Evolutionary conservation across 192 early-diverging fungal genomes (phyloP).

Genomic region (Backusella tarrabulga): DNA sequence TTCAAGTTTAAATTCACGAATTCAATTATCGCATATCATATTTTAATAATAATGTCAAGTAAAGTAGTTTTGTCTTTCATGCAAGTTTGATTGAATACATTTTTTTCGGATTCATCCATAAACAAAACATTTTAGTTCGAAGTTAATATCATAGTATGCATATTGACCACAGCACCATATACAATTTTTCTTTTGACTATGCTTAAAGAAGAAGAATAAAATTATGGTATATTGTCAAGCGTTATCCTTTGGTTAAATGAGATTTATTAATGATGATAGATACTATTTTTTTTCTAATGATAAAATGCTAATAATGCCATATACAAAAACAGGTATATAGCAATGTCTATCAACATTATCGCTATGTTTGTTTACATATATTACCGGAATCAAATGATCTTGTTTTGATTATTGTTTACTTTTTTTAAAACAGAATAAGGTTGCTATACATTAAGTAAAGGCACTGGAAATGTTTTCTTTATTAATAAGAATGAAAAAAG

Average conservation of each 20-base stretch:
- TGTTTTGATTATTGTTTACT: slow-evolving; percentile 2
- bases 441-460: background rate
- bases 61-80: background rate
- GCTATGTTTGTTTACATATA: background rate
- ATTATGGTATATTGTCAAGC: background rate
- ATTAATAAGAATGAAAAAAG: background rate
- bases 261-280: background rate
- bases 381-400: background rate
- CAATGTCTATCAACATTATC: background rate
- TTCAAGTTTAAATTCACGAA: background rate
- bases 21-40: background rate
- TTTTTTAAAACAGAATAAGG: background rate
- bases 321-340: background rate
- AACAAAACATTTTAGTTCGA: background rate
- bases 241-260: background rate
- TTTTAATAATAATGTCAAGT: background rate
- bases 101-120: slow-evolving; percentile 4
- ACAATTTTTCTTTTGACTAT: background rate
- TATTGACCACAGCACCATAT: background rate
- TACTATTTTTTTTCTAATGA: background rate
- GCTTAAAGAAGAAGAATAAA: background rate
- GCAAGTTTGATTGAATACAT: slow-evolving; percentile 4
- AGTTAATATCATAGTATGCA: background rate
- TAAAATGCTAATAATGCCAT: background rate
- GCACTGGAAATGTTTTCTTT: background rate